Percentiles rank a stretch among this genome's conserved stretches.
phyloP scores from a whole-genome alignment of 2,329 filamentous ascomycete species.

The Colletotrichum echinochloae region DNA sequence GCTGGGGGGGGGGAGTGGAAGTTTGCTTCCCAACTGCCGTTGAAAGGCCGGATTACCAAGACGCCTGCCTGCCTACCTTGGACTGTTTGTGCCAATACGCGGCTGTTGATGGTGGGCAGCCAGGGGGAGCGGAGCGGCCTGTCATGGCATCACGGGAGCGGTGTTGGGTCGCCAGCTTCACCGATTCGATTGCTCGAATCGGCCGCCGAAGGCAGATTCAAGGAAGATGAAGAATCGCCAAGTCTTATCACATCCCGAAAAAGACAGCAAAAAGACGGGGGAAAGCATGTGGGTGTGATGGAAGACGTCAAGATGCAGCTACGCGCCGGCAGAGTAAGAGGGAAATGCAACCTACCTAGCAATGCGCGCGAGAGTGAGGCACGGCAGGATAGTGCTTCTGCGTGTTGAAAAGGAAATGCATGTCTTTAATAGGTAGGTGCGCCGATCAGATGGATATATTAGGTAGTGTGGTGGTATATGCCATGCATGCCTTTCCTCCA shows the following conservation, averaged over 20 bases:
- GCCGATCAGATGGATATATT: too few species aligned
- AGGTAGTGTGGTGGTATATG: too few species aligned
- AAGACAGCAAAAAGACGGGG: too few species aligned
- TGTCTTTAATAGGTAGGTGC: too few species aligned
- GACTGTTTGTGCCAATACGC: neutral
- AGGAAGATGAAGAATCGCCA: constrained; percentile 13
- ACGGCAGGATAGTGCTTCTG: neutral
- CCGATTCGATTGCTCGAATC: constrained; percentile 30
- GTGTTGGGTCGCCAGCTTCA: neutral
- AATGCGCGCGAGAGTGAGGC: constrained; percentile 10
- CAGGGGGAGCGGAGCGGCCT: neutral
- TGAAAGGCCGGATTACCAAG: neutral
- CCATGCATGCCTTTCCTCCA: too few species aligned
- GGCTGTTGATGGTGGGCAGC: neutral
- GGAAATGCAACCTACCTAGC: constrained; percentile 9
- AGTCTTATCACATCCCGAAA: neutral
- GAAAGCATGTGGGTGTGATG: constrained; percentile 23
- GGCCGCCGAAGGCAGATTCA: constrained; percentile 2
- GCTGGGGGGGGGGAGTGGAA: neutral
- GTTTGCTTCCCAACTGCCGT: neutral
- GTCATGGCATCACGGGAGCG: constrained; percentile 14
- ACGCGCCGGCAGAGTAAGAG: neutral
- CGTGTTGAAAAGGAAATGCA: too few species aligned
- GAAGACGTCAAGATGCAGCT: constrained; percentile 30
- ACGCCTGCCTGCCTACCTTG: too few species aligned